Percentiles rank a stretch among this genome's conserved stretches.
These are phyloP conservation scores for Amanita thiersii DNA, from an alignment of 768 basidiomycete genomes.

Conservation along the genomic window DNA sequence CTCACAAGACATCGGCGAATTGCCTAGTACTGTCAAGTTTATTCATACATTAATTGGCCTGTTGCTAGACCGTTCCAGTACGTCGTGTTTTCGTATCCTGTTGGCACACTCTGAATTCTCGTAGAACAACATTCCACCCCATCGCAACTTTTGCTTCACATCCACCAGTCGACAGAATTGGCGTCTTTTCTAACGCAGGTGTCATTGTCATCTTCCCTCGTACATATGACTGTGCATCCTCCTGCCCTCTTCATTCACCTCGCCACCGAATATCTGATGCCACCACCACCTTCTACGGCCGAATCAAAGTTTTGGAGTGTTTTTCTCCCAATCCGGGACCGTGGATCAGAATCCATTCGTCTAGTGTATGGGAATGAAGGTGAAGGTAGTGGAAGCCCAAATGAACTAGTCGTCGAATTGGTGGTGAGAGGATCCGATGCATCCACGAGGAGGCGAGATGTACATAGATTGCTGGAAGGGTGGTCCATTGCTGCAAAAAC, in stretches of 20 bases:
- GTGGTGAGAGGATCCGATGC: conserved; percentile 39
- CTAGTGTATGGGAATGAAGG: conserved; percentile 52
- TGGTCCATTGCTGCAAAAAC: conserved; percentile 34
- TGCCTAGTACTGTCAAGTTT: conserved; percentile 42
- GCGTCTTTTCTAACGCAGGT: conserved; percentile 51
- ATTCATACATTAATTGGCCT: conserved; percentile 38
- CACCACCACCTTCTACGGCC: conserved; percentile 55
- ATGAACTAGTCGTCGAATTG: conserved; percentile 57
- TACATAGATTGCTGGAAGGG: conserved; percentile 58
- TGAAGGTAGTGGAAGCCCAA: conserved; percentile 34
- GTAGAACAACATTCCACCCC: too few relatives aligned
- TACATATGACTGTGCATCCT: conserved; percentile 63
- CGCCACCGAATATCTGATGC: conserved; percentile 59
- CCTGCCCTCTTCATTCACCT: conserved; percentile 62
- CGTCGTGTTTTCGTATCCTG: conserved; percentile 14
- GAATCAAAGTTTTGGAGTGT: conserved; percentile 76
- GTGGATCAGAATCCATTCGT: conserved; percentile 47
- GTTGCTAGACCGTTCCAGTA: conserved; percentile 44
- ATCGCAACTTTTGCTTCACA: conserved; percentile 56
- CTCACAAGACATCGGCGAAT: conserved; percentile 46
- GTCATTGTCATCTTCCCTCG: conserved; percentile 54
- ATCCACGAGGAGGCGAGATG: conserved; percentile 38
- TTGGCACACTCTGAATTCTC: conserved; percentile 7
- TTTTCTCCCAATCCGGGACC: conserved; percentile 62
- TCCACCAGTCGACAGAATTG: conserved; percentile 38